Percentiles rank a stretch among this genome's conserved stretches.
These are phyloP conservation scores for Singerocomus inundabilis DNA, from an alignment of 1,284 basidiomycete species.

Conservation along the genomic window DNA sequence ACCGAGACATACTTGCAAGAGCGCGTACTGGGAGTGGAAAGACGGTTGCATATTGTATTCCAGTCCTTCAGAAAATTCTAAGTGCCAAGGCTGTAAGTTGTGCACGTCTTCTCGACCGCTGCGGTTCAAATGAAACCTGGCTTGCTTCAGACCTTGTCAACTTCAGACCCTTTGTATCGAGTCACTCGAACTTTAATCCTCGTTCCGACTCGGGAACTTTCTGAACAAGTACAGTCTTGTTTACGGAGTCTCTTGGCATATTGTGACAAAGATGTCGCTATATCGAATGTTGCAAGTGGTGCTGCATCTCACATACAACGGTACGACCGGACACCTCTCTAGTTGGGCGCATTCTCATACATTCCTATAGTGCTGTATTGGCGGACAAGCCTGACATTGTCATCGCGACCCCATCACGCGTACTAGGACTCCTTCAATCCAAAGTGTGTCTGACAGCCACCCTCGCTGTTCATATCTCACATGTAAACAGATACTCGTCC, in stretches of 20 bases:
- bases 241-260: conserved; percentile 68
- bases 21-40: conserved; percentile 97
- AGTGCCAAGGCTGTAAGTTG: conserved; percentile 73
- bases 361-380: conserved; percentile 60
- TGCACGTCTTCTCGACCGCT: conserved; percentile 3
- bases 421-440: conserved; percentile 76
- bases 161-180: conserved; percentile 46
- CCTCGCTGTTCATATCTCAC: conserved; percentile 1
- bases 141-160: conserved; percentile 33
- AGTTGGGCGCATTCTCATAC: conserved; percentile 2
- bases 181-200: conserved; percentile 82
- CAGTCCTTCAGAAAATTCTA: conserved; percentile 87
- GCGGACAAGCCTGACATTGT: conserved; percentile 92
- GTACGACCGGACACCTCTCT: conserved; percentile 37
- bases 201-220: conserved; percentile 92
- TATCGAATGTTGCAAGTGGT: conserved; percentile 82
- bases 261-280: conserved; percentile 72
- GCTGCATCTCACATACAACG: conserved; percentile 74
- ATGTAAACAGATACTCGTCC: conserved; percentile 52
- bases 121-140: not conserved
- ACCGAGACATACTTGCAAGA: conserved; percentile 89
- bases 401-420: conserved; percentile 87
- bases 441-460: conserved; percentile 46
- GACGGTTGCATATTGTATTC: conserved; percentile 94
- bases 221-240: conserved; percentile 85